Conservation (phyloP, 2,329 filamentous ascomycete species). For the Alternaria arbusti region DNA sequence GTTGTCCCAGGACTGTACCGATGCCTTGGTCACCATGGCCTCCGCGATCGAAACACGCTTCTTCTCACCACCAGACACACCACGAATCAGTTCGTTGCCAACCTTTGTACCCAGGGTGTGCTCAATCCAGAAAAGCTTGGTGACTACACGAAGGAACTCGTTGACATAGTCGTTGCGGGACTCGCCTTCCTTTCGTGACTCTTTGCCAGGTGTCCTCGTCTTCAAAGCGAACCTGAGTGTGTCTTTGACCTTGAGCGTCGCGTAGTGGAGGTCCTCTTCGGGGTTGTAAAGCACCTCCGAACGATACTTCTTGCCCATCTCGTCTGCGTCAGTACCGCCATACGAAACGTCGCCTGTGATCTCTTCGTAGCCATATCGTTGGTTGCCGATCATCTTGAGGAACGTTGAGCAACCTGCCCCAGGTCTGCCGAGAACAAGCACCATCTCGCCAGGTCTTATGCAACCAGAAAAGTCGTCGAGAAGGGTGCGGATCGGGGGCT, state of each 20-base stretch:
- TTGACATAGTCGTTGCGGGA: conserved; percentile 65
- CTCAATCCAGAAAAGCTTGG: conserved; percentile 74
- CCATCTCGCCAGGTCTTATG: conserved; percentile 75
- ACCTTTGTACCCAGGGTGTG: conserved; percentile 77
- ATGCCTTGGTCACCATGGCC: conserved; percentile 53
- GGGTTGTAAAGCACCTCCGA: conserved; percentile 76
- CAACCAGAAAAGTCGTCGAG: conserved; percentile 70
- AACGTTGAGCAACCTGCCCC: conserved; percentile 75
- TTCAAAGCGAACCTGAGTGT: conserved; percentile 76
- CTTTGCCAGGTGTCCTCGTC: conserved; percentile 69
- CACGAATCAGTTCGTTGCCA: conserved; percentile 75
- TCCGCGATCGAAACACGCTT: conserved; percentile 59
- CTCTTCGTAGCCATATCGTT: conserved; percentile 63
- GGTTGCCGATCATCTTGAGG: conserved; percentile 72
- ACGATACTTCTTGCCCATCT: conserved; percentile 65
- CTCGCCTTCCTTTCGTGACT: conserved; percentile 66
- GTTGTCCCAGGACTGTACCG: conserved; percentile 59
- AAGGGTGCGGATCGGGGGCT: conserved; percentile 68
- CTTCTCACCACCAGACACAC: conserved; percentile 59
- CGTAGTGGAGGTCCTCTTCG: conserved; percentile 78
- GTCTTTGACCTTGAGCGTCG: conserved; percentile 76
- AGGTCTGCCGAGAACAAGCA: conserved; percentile 69
- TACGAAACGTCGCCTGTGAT: conserved; percentile 63
- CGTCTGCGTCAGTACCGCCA: conserved; percentile 61
- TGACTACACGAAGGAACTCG: conserved; percentile 70